Evolutionary conservation across 371 early-diverging fungal species (phyloP).

Genomic region (Choanephora cucurbitarum): DNA sequence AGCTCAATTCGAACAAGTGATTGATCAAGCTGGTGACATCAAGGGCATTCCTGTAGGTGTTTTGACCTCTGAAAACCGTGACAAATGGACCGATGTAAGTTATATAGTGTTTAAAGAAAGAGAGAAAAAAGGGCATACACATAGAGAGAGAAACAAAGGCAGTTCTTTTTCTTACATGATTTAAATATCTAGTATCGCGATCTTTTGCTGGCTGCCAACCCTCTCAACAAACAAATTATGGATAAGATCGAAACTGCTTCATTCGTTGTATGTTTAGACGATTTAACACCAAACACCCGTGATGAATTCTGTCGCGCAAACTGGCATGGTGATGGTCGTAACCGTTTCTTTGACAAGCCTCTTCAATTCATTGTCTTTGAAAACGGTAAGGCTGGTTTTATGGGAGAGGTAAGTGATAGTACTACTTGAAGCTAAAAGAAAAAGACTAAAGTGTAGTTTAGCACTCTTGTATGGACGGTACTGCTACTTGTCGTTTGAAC

Average conservation of each 20-base stretch:
- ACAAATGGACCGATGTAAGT: slow-evolving; percentile 88
- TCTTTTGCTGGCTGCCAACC: slow-evolving; percentile 61
- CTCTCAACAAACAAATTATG: slow-evolving; percentile 72
- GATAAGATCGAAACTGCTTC: slow-evolving; percentile 82
- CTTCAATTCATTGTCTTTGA: slow-evolving; percentile 93
- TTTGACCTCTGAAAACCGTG: slow-evolving; percentile 91
- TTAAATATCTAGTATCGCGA: slow-evolving; percentile 51
- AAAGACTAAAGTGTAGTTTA: slow-evolving; percentile 6
- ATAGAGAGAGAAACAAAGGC: neutral
- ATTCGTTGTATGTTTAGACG: slow-evolving; percentile 90
- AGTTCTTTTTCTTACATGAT: neutral
- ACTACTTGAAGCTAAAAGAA: neutral
- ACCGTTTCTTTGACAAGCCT: slow-evolving; percentile 94
- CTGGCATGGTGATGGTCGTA: slow-evolving; percentile 94
- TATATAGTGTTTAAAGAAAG: no score
- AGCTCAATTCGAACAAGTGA: slow-evolving; percentile 72
- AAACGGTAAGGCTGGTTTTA: slow-evolving; percentile 95
- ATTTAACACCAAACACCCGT: slow-evolving; percentile 76
- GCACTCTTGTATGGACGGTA: slow-evolving; percentile 97
- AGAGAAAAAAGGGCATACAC: neutral
- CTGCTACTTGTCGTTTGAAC: slow-evolving; percentile 81
- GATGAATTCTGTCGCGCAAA: slow-evolving; percentile 80
- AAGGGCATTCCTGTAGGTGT: slow-evolving; percentile 81
- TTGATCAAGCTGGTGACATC: slow-evolving; percentile 72
- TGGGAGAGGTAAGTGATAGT: slow-evolving; percentile 76